Base-by-base conservation (phyloP, 257 asterid species). In the Nicotiana undulata region DNA sequence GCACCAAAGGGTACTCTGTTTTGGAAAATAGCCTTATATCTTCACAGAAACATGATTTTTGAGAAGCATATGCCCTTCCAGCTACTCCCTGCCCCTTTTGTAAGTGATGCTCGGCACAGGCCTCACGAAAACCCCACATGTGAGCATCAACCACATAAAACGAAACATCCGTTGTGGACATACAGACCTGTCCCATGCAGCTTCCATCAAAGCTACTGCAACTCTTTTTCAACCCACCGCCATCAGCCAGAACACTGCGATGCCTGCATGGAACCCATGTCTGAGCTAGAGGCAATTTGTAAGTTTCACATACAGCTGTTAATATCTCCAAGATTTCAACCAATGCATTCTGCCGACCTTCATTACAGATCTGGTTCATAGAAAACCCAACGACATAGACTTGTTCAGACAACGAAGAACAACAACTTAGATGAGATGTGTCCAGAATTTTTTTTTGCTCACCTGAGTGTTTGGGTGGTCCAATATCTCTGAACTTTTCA, bases 211-310 rank as follows among this genome's bases (percentile, higher is more conserved):
- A 90, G 91, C 98, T 93, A 58, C 98, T 91, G 89, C 98, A 94
- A 56, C 86, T 88, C 90, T 95, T 95, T 91, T 87, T 90, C 63
- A 91, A 86, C 72, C 97, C 97, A 15, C 98, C 98, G 3, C 97
- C 98, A 63, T 89, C 84, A 29, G 97, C 97, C 67, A 93, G 89
- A 76, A 93, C 89, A 59, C 88, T 93, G 52, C 97, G 92, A 80
- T 93, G 98, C 85, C 87, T 86, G 87, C 98, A 95, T 9, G 98
- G 98, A 56, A 95, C 94, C 98, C 98, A 95, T 1, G 98, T 95
- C 88, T 93, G 98, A 85, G 98, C 98, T 66, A 95, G 89, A 22
- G 98, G 98, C 75, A 95, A 76, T 66, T 88, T 85, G 91, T 93
- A 95, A 66, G 92, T 88, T 86, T 95, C 98, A 82, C 98, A 95